These are phyloP conservation scores for Aspergillus sp. DNA, from an alignment of 2,329 filamentous ascomycete genomes.

Conservation along the genomic window DNA sequence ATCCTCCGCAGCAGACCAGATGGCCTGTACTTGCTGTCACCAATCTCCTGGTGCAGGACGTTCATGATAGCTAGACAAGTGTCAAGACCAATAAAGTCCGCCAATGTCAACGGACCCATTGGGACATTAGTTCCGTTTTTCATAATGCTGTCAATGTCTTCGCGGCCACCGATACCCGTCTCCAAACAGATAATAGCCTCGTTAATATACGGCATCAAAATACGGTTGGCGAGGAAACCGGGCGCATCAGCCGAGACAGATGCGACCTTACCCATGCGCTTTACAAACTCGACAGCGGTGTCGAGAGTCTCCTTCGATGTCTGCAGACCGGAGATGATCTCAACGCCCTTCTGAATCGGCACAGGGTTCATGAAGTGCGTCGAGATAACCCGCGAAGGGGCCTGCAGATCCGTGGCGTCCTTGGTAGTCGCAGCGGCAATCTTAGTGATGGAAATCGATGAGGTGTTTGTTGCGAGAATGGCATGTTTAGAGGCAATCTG, in stretches of 20 bases:
- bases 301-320: conserved; percentile 77
- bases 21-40: conserved; percentile 91
- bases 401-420: conserved; percentile 71
- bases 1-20: conserved; percentile 84
- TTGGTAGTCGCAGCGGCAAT: conserved; percentile 81
- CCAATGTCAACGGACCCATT: conserved; percentile 89
- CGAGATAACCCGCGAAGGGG: conserved; percentile 79
- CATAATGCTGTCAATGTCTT: conserved; percentile 97
- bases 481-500: conserved; percentile 75
- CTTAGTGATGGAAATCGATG: conserved; percentile 94
- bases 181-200: conserved; percentile 95
- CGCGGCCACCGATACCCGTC: conserved; percentile 78
- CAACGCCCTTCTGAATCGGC: conserved; percentile 91
- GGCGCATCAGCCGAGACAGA: conserved; percentile 84
- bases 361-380: conserved; percentile 99
- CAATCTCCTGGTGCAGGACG: conserved; percentile 82
- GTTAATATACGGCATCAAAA: conserved; percentile 99
- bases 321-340: conserved; percentile 92
- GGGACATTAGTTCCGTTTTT: conserved; percentile 98
- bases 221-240: conserved; percentile 92
- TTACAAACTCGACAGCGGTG: conserved; percentile 76
- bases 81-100: conserved; percentile 95
- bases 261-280: conserved; percentile 86
- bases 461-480: conserved; percentile 94
- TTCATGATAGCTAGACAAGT: conserved; percentile 97